Percentiles rank a stretch among this genome's conserved stretches.
phyloP scores from a whole-genome alignment of 148 eudicot species.

The Agrostemma githago region DNA sequence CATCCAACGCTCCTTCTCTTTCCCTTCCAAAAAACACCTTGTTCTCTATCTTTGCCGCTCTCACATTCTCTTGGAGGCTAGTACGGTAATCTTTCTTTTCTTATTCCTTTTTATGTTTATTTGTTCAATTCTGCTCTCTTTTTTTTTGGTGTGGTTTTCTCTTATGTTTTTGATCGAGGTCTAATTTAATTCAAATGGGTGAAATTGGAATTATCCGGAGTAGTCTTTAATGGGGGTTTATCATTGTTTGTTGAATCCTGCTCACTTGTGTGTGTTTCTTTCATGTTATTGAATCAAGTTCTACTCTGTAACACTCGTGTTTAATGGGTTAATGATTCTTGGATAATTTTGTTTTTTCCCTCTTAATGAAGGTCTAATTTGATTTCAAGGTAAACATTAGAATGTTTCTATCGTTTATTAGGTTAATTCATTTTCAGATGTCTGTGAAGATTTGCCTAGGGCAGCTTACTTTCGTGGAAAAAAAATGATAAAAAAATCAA shows the following conservation, averaged over 20 bases:
- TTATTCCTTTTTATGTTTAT: not conserved
- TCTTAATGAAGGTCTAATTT: not conserved
- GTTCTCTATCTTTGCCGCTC: conserved; percentile 28
- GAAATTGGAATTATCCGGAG: not conserved
- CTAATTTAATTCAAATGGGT: not conserved
- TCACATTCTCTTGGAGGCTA: conserved; percentile 18
- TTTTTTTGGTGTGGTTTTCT: not conserved
- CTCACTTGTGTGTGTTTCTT: not conserved
- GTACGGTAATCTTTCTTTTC: conserved; percentile 18
- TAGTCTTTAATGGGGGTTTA: not conserved
- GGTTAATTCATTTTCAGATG: no score
- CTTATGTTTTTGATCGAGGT: not conserved
- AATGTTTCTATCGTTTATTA: not conserved
- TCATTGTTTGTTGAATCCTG: no score
- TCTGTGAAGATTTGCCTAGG: not conserved
- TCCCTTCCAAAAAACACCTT: conserved; percentile 14
- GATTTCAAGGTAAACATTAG: not conserved
- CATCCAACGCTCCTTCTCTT: conserved; percentile 5
- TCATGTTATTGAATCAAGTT: not conserved
- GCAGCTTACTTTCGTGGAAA: not conserved
- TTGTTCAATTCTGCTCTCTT: not conserved
- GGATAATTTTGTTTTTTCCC: no score
- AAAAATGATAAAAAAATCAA: not conserved
- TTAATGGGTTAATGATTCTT: no score
- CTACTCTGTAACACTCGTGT: no score